Evolutionary conservation across 2,329 filamentous ascomycete genomes (phyloP), one percentile per base, ranked within the genome.

Genomic region (Penicillium sp.): DNA sequence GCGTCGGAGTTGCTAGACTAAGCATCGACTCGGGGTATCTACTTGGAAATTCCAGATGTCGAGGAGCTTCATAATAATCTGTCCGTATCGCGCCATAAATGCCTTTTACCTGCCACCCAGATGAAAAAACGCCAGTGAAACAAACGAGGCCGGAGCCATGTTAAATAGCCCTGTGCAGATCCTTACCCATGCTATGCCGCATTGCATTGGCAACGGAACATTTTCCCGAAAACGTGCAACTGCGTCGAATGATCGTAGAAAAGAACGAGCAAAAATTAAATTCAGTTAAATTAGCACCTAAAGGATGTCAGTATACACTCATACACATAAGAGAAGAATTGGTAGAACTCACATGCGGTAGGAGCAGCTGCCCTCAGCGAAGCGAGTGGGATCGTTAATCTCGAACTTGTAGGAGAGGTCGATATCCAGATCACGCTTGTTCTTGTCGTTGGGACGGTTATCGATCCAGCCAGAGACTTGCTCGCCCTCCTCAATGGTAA

Each of bases 391-490:
- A 72, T 98, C 93, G 26, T 86, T 78, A 3, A 92, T 90, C 69
- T 91, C 84, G 52, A 97, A 84, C 70, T 86, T 83, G 80, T 98
- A 98, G 46, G 87, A 82, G 71, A 99, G 85, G 70, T 84, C 87
- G 73, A 99, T 96, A 76, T 99, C 95, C 54, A 99, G 83, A 75
- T 99, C 95, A 65, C 95, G 89, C 75, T 89, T 88, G 82, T 99
- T 98, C 85, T 95, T 93, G 62, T 89, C 84, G 74, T 96, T 99
- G 52, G 95, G 95, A 78, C 87, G 89, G 80, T 93, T 96, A 62
- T 86, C 83, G 42, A 99, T 80, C 31, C 83, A 81, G 69, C 91
- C 90, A 58, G 81, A 78, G 58, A 99, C 83, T 69, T 85, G 82
- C 81, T 99, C 95, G 56, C 89, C 91, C 71, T 91, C 84, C 76